These are phyloP conservation scores for Saprolegnia diclina DNA, from an alignment of 352 stramenopile genomes.

Conservation along the genomic window DNA sequence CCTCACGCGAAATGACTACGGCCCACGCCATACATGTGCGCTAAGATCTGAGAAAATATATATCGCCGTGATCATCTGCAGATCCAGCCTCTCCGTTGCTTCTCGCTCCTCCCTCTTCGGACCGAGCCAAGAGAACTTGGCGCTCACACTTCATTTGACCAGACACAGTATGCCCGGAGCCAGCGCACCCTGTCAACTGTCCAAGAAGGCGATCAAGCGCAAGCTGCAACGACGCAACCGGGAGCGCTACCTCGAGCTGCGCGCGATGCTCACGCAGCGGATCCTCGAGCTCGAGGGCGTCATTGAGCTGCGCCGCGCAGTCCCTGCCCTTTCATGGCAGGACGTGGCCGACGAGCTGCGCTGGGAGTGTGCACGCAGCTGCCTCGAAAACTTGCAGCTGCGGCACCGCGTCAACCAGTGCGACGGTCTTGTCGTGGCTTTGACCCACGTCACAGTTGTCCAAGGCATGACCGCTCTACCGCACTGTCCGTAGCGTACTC, in stretches of 20 bases:
- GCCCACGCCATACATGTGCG: too few relatives aligned
- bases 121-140: background rate
- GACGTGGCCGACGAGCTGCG: slow-evolving; percentile 2
- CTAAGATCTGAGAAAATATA: too few relatives aligned
- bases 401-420: background rate
- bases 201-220: slow-evolving; percentile 2
- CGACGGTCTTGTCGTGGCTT: background rate
- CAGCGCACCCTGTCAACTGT: background rate
- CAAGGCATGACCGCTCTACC: too few relatives aligned
- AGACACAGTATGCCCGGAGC: background rate
- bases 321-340: background rate
- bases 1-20: too few relatives aligned
- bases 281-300: background rate
- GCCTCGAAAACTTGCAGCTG: background rate
- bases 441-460: too few relatives aligned
- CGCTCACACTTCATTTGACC: background rate
- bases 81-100: too few relatives aligned
- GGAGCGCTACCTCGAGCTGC: background rate
- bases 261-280: background rate
- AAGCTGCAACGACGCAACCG: slow-evolving; percentile 12
- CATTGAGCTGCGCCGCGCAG: background rate
- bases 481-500: too few relatives aligned
- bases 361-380: background rate
- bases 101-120: too few relatives aligned
- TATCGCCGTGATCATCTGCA: too few relatives aligned